phyloP scores from a whole-genome alignment of 768 basidiomycete species.

The Auricularia sp. region DNA sequence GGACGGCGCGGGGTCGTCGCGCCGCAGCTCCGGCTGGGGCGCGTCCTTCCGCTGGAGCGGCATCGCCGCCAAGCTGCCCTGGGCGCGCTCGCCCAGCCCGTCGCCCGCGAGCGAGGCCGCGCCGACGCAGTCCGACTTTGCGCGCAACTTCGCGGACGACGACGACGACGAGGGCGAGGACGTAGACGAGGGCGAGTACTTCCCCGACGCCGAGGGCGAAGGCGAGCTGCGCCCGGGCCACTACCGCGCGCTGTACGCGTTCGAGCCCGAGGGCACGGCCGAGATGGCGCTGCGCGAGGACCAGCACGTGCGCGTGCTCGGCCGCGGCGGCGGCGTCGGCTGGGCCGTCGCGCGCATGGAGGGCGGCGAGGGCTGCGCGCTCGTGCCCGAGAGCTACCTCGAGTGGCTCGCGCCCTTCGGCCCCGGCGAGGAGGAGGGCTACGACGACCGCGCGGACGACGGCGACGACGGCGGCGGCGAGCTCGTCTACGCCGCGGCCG shows the following conservation, averaged over 20 bases:
- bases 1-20: neutral
- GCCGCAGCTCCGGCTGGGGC: neutral
- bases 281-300: conserved; percentile 77
- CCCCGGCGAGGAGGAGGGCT: neutral
- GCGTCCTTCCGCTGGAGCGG: neutral
- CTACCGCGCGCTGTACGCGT: conserved; percentile 69
- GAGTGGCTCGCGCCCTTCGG: conserved; percentile 22
- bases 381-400: conserved; percentile 73
- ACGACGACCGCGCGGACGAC: neutral
- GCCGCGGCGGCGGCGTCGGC: conserved; percentile 66
- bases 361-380: conserved; percentile 37
- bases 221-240: conserved; percentile 49
- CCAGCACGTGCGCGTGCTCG: conserved; percentile 62
- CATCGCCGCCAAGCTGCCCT: conserved; percentile 17
- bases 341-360: conserved; percentile 56
- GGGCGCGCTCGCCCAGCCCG: conserved; percentile 34
- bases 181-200: conserved; percentile 11
- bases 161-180: conserved; percentile 18
- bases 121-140: conserved; percentile 16
- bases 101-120: conserved; percentile 22
- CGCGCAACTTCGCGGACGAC: conserved; percentile 18
- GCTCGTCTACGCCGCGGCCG: neutral
- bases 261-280: conserved; percentile 69
- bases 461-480: neutral
- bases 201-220: conserved; percentile 5